Percentiles rank a stretch among this genome's conserved stretches.
Conservation (phyloP, 75 land plant species). For the Ceratopteris richardii region DNA sequence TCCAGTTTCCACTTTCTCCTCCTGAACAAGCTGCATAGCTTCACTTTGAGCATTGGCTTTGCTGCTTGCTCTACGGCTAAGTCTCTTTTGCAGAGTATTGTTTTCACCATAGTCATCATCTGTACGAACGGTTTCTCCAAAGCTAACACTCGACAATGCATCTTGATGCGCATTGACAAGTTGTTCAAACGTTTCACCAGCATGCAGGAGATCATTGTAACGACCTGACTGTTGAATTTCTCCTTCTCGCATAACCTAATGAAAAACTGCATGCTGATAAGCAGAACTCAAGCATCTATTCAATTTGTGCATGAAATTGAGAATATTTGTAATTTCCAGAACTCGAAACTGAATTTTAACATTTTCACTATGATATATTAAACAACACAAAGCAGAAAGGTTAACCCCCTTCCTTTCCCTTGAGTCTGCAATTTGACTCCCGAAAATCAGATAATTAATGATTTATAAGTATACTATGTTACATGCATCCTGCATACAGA, state of each 20-base stretch:
- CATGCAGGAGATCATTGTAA: slow-evolving; percentile 44
- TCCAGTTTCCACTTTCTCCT: slow-evolving; percentile 56
- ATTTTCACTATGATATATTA: too few species aligned
- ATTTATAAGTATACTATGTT: too few species aligned
- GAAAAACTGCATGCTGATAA: slow-evolving; percentile 1
- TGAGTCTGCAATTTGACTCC: too few species aligned
- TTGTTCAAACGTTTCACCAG: slow-evolving; percentile 52
- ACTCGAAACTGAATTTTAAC: too few species aligned
- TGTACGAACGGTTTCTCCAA: slow-evolving; percentile 3
- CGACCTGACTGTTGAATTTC: slow-evolving; percentile 49
- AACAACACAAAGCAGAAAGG: too few species aligned
- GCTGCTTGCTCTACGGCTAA: not conserved
- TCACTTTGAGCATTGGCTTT: slow-evolving; percentile 18
- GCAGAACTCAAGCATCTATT: not conserved
- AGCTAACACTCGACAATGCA: slow-evolving; percentile 25
- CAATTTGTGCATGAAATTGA: too few species aligned
- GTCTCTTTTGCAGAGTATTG: not conserved
- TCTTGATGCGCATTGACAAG: slow-evolving; percentile 64
- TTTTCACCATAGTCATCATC: not conserved
- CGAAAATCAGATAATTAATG: too few species aligned
- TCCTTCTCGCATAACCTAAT: slow-evolving; percentile 65
- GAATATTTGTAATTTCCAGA: too few species aligned
- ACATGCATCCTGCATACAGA: too few species aligned
- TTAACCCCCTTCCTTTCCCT: too few species aligned
- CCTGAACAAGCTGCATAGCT: slow-evolving; percentile 43